Percentiles rank a stretch among this genome's conserved stretches.
Evolutionary conservation across 1,284 basidiomycete genomes (phyloP).

Genomic region (Trametes pubescens): DNA sequence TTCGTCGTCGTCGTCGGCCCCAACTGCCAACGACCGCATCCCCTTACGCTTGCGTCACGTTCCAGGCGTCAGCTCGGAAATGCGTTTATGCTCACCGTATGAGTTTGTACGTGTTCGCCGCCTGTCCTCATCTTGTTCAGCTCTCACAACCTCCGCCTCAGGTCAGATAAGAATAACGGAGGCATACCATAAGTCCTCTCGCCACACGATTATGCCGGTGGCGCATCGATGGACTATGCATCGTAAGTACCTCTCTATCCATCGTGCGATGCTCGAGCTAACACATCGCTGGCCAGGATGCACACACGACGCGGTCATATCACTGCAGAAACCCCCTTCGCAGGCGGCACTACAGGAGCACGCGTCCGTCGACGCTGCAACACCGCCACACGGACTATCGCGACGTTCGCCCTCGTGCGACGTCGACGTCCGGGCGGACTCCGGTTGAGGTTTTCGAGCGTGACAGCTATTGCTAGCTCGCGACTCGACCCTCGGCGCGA

Average conservation of each 20-base stretch:
- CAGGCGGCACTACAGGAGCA: not conserved
- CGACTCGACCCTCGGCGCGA: conserved; percentile 12
- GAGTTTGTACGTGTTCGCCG: not conserved
- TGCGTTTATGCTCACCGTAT: not conserved
- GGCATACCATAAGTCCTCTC: not conserved
- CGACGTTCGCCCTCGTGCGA: not conserved
- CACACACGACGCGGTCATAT: not conserved
- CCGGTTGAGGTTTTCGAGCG: conserved; percentile 5
- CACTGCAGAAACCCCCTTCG: not conserved
- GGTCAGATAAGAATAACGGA: not conserved
- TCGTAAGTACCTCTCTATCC: not conserved
- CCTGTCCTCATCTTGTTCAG: not conserved
- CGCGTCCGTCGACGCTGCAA: not conserved
- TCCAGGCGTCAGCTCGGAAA: not conserved
- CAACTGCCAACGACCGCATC: not conserved
- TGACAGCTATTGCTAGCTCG: not conserved
- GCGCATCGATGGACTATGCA: not conserved
- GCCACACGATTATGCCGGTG: not conserved
- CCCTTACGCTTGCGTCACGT: not conserved
- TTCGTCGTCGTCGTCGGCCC: not conserved
- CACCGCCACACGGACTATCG: not conserved
- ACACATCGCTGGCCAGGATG: not conserved
- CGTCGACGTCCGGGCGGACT: not conserved
- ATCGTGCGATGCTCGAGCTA: not conserved
- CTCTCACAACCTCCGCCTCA: not conserved